Percentiles rank a stretch among this genome's conserved stretches.
These are phyloP conservation scores for Microdochium bolleyi DNA, from an alignment of 2,329 filamentous ascomycete species.

Conservation along the genomic window DNA sequence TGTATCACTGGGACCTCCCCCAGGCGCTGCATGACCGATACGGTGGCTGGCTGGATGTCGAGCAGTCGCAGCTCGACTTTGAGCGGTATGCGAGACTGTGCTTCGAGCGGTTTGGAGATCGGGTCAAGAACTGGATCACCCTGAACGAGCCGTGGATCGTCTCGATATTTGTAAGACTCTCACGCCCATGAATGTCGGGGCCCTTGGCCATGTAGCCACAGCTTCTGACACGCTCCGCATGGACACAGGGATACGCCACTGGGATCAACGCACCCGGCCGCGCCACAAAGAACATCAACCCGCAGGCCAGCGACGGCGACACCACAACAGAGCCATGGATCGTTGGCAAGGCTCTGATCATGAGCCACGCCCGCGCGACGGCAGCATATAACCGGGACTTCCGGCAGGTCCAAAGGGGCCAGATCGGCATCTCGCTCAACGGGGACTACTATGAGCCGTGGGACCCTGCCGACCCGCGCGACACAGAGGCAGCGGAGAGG, in stretches of 20 bases:
- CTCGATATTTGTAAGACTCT: constrained; percentile 20
- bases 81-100: constrained; percentile 26
- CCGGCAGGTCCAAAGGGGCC: constrained; percentile 15
- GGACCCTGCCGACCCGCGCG: constrained; percentile 14
- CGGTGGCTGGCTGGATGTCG: constrained; percentile 22
- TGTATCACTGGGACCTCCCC: constrained; percentile 55
- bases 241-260: not conserved
- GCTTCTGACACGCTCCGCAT: too few relatives aligned
- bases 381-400: constrained; percentile 23
- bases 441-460: constrained; percentile 29
- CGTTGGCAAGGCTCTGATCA: constrained; percentile 24
- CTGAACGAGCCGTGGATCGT: constrained; percentile 30
- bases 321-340: constrained; percentile 5
- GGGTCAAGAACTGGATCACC: constrained; percentile 29
- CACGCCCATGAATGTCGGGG: too few relatives aligned
- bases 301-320: not conserved
- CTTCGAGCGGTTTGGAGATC: constrained; percentile 24
- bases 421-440: constrained; percentile 27
- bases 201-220: too few relatives aligned
- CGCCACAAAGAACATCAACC: not conserved
- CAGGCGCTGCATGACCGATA: constrained; percentile 26
- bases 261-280: not conserved
- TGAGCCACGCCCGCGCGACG: constrained; percentile 24
- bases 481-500: constrained; percentile 22
- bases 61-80: constrained; percentile 23